A percentile compares a stretch with the other conserved stretches of the same genome.
phyloP scores from a whole-genome alignment of 164 flowering plant species.

The Chloranthus sessilifolius region DNA sequence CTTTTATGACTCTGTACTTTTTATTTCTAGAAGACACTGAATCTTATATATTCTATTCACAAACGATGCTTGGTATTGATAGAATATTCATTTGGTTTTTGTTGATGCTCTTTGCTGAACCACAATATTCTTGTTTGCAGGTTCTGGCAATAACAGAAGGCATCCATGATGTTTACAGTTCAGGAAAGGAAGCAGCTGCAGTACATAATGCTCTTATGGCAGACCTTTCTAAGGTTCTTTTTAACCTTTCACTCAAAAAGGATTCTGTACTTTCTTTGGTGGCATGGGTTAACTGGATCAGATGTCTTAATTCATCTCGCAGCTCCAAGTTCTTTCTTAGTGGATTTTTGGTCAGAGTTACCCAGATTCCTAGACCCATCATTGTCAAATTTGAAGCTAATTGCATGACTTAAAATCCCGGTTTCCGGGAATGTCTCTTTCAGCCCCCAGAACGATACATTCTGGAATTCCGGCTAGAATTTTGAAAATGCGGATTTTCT shows the following conservation, averaged over 20 bases:
- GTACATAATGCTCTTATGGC: constrained; percentile 72
- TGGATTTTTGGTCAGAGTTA: neutral
- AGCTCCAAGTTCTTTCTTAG: neutral
- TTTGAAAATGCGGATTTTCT: too few species aligned
- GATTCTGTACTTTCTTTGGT: neutral
- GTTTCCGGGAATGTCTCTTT: too few species aligned
- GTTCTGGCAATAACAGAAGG: constrained; percentile 90
- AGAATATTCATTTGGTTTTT: constrained; percentile 3
- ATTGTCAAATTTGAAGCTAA: neutral
- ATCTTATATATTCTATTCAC: too few species aligned
- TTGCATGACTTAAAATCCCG: too few species aligned
- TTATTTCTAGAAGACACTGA: too few species aligned
- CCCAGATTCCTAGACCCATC: neutral
- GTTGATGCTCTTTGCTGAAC: neutral
- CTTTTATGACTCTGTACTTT: too few species aligned
- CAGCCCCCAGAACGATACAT: too few species aligned
- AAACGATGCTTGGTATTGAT: too few species aligned
- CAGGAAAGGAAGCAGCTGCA: constrained; percentile 91
- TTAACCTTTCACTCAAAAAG: too few species aligned
- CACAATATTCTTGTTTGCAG: constrained; percentile 32
- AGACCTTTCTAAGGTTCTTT: constrained; percentile 82
- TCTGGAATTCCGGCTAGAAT: too few species aligned
- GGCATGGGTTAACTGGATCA: neutral
- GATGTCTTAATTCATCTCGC: neutral
- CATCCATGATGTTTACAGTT: constrained; percentile 74